These are phyloP conservation scores for Ophiostoma australiae DNA, from an alignment of 2,329 filamentous ascomycete species.

Conservation along the genomic window DNA sequence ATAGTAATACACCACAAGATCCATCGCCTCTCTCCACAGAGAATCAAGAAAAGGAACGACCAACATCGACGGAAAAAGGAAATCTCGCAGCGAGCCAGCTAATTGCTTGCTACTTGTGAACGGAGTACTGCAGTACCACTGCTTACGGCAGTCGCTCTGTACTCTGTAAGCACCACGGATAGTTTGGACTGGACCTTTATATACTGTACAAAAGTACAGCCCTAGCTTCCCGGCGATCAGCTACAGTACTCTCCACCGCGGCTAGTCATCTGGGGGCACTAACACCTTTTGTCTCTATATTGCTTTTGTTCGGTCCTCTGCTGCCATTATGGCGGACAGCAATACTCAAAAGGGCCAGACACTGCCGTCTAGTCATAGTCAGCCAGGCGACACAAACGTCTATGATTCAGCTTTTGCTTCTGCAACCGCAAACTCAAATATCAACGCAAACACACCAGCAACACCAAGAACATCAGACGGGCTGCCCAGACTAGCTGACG, in stretches of 20 bases:
- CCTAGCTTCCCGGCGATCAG: neutral
- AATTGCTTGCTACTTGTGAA: no score
- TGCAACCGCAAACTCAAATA: neutral
- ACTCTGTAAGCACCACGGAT: neutral
- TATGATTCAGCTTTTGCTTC: constrained; percentile 1
- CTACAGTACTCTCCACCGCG: neutral
- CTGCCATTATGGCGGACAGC: neutral
- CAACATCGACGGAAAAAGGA: no score
- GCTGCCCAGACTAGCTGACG: neutral
- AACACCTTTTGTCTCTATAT: neutral
- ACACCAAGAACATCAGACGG: neutral
- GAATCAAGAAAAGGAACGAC: neutral
- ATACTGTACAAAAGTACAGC: no score
- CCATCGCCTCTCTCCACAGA: neutral
- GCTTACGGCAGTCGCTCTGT: no score
- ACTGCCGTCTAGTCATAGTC: neutral
- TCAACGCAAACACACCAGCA: neutral
- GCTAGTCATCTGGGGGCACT: neutral
- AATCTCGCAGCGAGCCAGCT: neutral
- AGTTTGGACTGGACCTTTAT: no score
- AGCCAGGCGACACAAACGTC: neutral
- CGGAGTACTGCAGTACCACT: no score
- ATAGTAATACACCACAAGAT: neutral
- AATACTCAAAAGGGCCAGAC: neutral
- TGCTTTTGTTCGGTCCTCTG: neutral